phyloP scores from a whole-genome alignment of 768 basidiomycete species.

The Xerocomus spinulosus region DNA sequence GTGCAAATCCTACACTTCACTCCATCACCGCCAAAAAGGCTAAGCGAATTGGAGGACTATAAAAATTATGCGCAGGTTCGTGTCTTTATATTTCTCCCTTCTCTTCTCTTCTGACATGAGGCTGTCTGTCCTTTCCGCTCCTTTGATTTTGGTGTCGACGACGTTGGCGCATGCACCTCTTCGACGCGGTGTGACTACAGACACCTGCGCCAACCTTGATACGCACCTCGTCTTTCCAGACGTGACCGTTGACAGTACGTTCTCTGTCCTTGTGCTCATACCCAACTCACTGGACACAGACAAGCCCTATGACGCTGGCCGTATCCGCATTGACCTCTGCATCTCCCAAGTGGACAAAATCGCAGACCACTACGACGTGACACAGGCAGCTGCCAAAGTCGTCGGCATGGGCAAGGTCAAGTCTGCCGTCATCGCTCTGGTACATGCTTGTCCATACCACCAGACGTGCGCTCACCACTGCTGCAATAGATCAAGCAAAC shows the following conservation, averaged over 20 bases:
- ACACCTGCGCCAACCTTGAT: conserved; percentile 16
- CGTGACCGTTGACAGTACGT: conserved; percentile 8
- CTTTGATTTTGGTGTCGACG: conserved; percentile 10
- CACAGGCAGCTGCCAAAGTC: conserved; percentile 9
- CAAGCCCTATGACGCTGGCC: conserved; percentile 15
- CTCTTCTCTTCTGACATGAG: conserved; percentile 14
- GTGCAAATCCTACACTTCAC: too few species aligned
- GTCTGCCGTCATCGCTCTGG: conserved; percentile 21
- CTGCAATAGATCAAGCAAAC: conserved; percentile 21
- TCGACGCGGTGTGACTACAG: background rate
- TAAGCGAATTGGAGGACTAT: too few species aligned
- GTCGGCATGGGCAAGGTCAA: conserved; percentile 23
- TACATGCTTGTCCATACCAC: conserved; percentile 2
- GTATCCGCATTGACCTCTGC: conserved; percentile 28
- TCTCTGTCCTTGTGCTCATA: background rate
- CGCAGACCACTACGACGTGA: conserved; percentile 15
- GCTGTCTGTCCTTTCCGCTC: conserved; percentile 6
- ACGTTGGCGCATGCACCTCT: background rate
- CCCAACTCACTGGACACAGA: background rate
- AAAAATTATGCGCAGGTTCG: too few species aligned
- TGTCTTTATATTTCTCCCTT: background rate
- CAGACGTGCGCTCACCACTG: too few species aligned
- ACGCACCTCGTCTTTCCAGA: conserved; percentile 18
- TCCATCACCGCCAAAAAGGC: too few species aligned
- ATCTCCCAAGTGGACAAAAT: conserved; percentile 19